Conservation (phyloP, 176 grass and related monocot genomes). For the Zea luxurians region DNA sequence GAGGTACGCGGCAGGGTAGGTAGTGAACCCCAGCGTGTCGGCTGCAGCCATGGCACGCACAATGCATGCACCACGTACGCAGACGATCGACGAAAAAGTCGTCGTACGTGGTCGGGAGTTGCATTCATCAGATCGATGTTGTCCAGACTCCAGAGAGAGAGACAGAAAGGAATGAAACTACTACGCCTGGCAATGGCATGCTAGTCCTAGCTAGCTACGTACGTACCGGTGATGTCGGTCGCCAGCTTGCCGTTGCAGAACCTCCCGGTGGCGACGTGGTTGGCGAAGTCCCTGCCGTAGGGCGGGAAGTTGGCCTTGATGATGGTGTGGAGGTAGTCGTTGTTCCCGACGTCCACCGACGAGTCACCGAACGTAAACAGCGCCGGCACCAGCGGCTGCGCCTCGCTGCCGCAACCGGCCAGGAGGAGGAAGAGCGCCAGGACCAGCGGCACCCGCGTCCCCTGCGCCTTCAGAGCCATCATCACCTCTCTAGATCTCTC, state of each 20-base stretch:
- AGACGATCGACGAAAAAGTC: no score
- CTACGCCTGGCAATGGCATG: no score
- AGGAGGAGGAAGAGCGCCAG: conserved; percentile 49
- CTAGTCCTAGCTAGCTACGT: background rate
- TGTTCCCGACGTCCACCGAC: conserved; percentile 85
- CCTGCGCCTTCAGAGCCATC: background rate
- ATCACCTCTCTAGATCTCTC: background rate
- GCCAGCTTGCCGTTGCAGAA: conserved; percentile 97
- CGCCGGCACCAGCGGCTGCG: conserved; percentile 77
- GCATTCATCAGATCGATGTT: background rate
- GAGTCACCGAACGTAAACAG: conserved; percentile 88
- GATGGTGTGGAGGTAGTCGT: conserved; percentile 77
- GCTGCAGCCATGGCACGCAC: conserved; percentile 36
- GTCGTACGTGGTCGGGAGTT: background rate
- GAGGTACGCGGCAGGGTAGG: conserved; percentile 72
- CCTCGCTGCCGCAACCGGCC: conserved; percentile 31
- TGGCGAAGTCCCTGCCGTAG: conserved; percentile 85
- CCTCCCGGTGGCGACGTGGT: conserved; percentile 71
- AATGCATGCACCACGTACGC: no score
- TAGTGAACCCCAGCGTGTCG: conserved; percentile 72
- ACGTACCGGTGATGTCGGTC: conserved; percentile 82
- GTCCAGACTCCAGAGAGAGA: no score
- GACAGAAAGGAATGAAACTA: no score
- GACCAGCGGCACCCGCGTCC: background rate
- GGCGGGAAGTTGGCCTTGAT: conserved; percentile 87